Evolutionary conservation across 148 eudicot species (phyloP).

Genomic region (Chenopodium suecicum): DNA sequence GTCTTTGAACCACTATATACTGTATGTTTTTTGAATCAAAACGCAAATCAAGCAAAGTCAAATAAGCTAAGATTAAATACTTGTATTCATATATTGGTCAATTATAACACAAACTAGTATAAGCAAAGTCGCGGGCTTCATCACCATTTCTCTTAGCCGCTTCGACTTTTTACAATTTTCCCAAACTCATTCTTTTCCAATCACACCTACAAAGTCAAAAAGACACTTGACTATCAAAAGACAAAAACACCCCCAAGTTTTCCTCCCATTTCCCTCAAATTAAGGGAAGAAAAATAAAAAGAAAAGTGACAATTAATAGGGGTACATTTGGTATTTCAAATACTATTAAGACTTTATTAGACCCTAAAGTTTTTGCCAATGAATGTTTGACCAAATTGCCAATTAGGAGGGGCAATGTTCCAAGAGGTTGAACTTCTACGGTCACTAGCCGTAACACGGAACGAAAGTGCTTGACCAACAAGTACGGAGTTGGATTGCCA

Average conservation of each 20-base stretch:
- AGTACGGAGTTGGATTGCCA: constrained; percentile 77
- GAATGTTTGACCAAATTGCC: constrained; percentile 89
- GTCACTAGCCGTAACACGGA: constrained; percentile 63
- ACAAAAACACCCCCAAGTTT: constrained; percentile 16
- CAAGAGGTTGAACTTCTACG: constrained; percentile 60
- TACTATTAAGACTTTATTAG: constrained; percentile 9
- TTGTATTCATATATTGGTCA: constrained; percentile 3
- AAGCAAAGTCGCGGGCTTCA: constrained; percentile 50
- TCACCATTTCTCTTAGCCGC: constrained; percentile 37
- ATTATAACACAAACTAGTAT: background rate
- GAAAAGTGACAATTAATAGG: background rate
- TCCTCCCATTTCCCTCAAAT: constrained; percentile 10
- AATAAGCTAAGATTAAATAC: background rate
- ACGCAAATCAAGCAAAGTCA: constrained; percentile 13
- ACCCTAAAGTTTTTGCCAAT: constrained; percentile 77
- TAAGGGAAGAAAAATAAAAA: constrained; percentile 4
- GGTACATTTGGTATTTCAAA: constrained; percentile 16
- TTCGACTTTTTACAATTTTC: constrained; percentile 26
- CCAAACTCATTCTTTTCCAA: background rate
- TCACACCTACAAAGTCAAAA: background rate
- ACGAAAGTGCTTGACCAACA: constrained; percentile 72
- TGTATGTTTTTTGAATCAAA: background rate
- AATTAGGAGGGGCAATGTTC: constrained; percentile 60
- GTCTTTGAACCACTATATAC: background rate
- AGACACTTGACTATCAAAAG: background rate